phyloP scores from a whole-genome alignment of 139 green algal genomes.

The Chlorella sp. region DNA sequence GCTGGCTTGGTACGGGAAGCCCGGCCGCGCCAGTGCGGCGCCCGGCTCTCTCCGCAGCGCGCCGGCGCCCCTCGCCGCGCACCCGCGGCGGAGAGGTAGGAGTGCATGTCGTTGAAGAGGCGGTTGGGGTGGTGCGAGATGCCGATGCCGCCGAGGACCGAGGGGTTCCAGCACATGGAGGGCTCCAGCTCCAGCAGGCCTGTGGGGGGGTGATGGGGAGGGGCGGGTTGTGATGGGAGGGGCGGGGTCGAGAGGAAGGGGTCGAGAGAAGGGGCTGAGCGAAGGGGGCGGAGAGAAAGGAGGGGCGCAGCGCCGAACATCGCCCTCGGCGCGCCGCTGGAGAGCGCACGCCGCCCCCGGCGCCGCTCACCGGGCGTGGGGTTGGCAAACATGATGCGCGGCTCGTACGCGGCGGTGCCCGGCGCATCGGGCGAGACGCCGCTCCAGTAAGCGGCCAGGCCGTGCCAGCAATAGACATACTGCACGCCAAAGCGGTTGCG shows the following conservation, averaged over 20 bases:
- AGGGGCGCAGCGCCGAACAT: constrained; percentile 1
- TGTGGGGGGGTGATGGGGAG: neutral
- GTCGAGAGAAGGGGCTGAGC: neutral
- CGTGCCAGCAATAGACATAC: constrained; percentile 96
- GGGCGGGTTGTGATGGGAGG: neutral
- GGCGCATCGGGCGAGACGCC: constrained; percentile 70
- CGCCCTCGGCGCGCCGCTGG: neutral
- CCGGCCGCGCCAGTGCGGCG: too few species aligned
- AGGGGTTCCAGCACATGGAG: constrained; percentile 47
- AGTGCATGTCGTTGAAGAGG: constrained; percentile 92
- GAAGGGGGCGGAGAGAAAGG: neutral
- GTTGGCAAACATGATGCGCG: constrained; percentile 26
- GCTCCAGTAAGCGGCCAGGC: constrained; percentile 92
- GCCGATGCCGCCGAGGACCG: constrained; percentile 71
- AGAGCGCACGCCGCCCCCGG: constrained; percentile 70
- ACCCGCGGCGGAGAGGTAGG: constrained; percentile 69
- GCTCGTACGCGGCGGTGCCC: constrained; percentile 39
- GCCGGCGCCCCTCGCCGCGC: neutral
- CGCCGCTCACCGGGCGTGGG: constrained; percentile 26
- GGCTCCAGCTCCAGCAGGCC: neutral
- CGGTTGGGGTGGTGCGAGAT: constrained; percentile 58
- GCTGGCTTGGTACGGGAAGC: too few species aligned
- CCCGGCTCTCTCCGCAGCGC: too few species aligned
- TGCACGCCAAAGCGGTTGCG: constrained; percentile 55
- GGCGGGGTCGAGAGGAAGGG: too few species aligned